Percentiles rank a stretch among this genome's conserved stretches.
phyloP scores from a whole-genome alignment of 331 rosid genomes.

The Pyrus hybrid region DNA sequence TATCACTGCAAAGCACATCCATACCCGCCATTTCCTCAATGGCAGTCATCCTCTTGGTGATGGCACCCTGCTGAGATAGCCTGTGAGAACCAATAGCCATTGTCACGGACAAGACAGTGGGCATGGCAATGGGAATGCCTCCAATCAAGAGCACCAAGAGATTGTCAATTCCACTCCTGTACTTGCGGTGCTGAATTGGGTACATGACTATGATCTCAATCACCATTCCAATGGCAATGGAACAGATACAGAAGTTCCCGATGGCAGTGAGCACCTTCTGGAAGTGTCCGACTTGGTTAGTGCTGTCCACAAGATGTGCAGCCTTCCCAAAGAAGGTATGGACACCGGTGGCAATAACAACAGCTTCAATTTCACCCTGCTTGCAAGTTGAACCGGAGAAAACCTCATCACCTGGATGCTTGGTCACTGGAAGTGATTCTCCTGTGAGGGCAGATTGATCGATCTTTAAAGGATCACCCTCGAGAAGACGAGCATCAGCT shows the following conservation, averaged over 20 bases:
- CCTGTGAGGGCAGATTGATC: slow-evolving; percentile 98
- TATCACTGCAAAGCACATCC: slow-evolving; percentile 99
- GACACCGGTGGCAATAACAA: slow-evolving; percentile 96
- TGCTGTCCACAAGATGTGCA: slow-evolving; percentile 96
- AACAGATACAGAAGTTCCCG: slow-evolving; percentile 95
- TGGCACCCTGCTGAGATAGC: slow-evolving; percentile 97
- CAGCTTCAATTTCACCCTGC: slow-evolving; percentile 96
- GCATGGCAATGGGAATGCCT: slow-evolving; percentile 99
- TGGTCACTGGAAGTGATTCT: slow-evolving; percentile 96
- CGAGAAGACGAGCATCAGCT: slow-evolving; percentile 98
- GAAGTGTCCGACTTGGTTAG: slow-evolving; percentile 98
- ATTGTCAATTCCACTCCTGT: slow-evolving; percentile 84
- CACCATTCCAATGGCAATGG: slow-evolving; percentile 88
- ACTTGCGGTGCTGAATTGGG: slow-evolving; percentile 81
- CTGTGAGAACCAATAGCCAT: slow-evolving; percentile 99
- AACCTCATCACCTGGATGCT: slow-evolving; percentile 82
- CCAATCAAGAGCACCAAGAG: slow-evolving; percentile 96
- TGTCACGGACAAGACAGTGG: slow-evolving; percentile 95
- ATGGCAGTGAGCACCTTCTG: slow-evolving; percentile 89
- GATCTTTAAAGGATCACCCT: slow-evolving; percentile 87
- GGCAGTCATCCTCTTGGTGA: slow-evolving; percentile 98
- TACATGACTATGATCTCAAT: slow-evolving; percentile 91
- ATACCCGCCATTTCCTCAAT: slow-evolving; percentile 99
- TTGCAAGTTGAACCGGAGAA: slow-evolving; percentile 98
- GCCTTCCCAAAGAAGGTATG: slow-evolving; percentile 99